A percentile compares a stretch with the other conserved stretches of the same genome.
Evolutionary conservation across 495 filamentous ascomycete genomes (phyloP).

Genomic region (Penicillium riverlandense): DNA sequence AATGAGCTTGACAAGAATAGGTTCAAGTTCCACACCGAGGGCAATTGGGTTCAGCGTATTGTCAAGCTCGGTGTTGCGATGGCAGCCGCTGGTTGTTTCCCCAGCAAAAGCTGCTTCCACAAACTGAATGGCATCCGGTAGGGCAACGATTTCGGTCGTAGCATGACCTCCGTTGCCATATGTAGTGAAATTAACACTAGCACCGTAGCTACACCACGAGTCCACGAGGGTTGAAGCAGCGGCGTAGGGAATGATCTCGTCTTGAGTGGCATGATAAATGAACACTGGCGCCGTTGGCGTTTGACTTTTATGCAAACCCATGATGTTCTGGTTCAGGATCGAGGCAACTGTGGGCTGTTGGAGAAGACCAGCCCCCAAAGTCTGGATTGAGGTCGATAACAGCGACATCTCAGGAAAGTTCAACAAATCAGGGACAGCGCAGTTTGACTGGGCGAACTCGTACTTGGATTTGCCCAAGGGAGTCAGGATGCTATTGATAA

Average conservation of each 20-base stretch:
- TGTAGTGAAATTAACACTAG: slow-evolving; percentile 23
- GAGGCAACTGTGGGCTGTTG: slow-evolving; percentile 13
- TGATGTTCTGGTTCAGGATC: slow-evolving; percentile 14
- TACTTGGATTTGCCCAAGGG: slow-evolving; percentile 8
- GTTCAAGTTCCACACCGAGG: slow-evolving; percentile 22
- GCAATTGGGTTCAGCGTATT: slow-evolving; percentile 19
- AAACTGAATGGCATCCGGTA: slow-evolving; percentile 18
- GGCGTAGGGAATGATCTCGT: slow-evolving; percentile 25
- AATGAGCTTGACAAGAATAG: slow-evolving; percentile 15
- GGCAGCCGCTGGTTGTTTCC: slow-evolving; percentile 12
- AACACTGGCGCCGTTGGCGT: slow-evolving; percentile 26
- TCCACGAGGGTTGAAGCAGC: slow-evolving; percentile 16
- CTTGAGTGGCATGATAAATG: slow-evolving; percentile 25
- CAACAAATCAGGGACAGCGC: slow-evolving; percentile 13
- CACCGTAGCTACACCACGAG: slow-evolving; percentile 21
- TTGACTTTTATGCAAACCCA: slow-evolving; percentile 17
- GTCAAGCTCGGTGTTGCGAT: slow-evolving; percentile 11
- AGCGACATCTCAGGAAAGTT: slow-evolving; percentile 17
- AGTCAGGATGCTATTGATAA: slow-evolving; percentile 18
- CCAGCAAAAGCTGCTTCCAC: slow-evolving; percentile 23
- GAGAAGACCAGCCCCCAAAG: slow-evolving; percentile 14
- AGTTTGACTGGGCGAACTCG: slow-evolving; percentile 8
- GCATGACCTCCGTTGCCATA: slow-evolving; percentile 22
- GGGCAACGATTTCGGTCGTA: slow-evolving; percentile 18
- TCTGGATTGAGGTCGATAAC: slow-evolving; percentile 18